Conservation (phyloP, 2,329 filamentous ascomycete genomes). For the Fusarium sp. region DNA sequence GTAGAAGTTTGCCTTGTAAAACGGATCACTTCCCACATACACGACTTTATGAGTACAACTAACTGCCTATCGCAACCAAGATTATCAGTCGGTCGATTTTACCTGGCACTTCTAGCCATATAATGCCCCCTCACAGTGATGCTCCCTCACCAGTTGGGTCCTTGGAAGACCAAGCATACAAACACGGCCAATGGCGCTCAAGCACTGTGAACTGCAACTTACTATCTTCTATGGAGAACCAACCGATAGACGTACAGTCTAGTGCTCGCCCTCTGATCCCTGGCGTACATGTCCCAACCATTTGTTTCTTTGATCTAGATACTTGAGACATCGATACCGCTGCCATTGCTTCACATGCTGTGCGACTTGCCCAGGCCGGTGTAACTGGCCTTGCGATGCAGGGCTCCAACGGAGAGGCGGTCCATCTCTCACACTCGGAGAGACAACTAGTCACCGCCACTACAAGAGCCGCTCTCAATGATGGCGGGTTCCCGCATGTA, state of each 20-base stretch:
- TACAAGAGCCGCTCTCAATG: conserved; percentile 74
- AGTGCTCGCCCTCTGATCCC: conserved; percentile 53
- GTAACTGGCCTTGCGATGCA: conserved; percentile 79
- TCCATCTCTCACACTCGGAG: conserved; percentile 77
- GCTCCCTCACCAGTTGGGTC: conserved; percentile 22
- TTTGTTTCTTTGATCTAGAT: conserved; percentile 74
- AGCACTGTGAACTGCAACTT: conserved; percentile 35
- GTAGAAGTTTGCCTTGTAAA: conserved; percentile 7
- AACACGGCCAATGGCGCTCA: conserved; percentile 47
- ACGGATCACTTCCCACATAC: background rate
- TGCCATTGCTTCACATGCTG: conserved; percentile 67
- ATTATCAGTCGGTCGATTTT: background rate
- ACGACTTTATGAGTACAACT: background rate
- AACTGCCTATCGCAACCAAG: background rate
- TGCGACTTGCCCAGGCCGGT: conserved; percentile 77
- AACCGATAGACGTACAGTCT: conserved; percentile 47
- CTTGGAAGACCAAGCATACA: conserved; percentile 40
- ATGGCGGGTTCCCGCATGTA: conserved; percentile 68
- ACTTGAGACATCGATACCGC: conserved; percentile 73
- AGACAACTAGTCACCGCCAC: conserved; percentile 73
- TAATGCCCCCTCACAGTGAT: conserved; percentile 40
- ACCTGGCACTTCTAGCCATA: background rate
- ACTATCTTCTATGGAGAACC: conserved; percentile 53
- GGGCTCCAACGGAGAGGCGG: conserved; percentile 84
- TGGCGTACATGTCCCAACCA: conserved; percentile 76